phyloP scores from a whole-genome alignment of 169 alveolate genomes.

The Babesia divergens region DNA sequence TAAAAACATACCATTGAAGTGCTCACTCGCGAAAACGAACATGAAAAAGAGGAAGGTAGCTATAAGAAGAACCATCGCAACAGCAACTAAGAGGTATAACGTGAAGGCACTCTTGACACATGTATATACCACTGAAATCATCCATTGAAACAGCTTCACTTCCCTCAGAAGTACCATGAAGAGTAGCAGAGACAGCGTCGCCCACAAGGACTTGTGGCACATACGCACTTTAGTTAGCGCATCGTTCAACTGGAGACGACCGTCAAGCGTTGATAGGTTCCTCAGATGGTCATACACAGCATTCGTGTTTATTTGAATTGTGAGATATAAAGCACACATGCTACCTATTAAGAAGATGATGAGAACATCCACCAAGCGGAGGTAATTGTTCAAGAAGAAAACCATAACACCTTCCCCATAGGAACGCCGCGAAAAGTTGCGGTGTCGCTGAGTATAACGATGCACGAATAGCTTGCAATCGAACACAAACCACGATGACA shows the following conservation, averaged over 20 bases:
- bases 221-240: neutral
- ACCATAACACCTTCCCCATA: constrained; percentile 3
- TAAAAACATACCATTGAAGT: constrained; percentile 25
- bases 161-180: neutral
- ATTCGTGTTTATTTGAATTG: neutral
- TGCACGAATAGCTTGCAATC: neutral
- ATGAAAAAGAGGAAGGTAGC: constrained; percentile 25
- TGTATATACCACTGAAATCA: neutral
- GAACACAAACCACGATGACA: constrained; percentile 3
- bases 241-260: neutral
- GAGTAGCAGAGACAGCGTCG: neutral
- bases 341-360: constrained; percentile 11
- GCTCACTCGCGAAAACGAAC: constrained; percentile 33
- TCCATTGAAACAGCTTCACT: neutral
- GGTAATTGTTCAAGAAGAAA: constrained; percentile 38
- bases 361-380: constrained; percentile 30
- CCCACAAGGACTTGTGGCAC: constrained; percentile 5
- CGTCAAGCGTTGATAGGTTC: neutral
- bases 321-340: neutral
- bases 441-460: neutral
- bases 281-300: neutral
- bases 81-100: neutral
- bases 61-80: neutral
- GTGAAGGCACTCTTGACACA: neutral
- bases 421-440: neutral